Evolutionary conservation across 2,329 filamentous ascomycete species (phyloP), one percentile per base, ranked within the genome.

Genomic region (Colletotrichum karsti): DNA sequence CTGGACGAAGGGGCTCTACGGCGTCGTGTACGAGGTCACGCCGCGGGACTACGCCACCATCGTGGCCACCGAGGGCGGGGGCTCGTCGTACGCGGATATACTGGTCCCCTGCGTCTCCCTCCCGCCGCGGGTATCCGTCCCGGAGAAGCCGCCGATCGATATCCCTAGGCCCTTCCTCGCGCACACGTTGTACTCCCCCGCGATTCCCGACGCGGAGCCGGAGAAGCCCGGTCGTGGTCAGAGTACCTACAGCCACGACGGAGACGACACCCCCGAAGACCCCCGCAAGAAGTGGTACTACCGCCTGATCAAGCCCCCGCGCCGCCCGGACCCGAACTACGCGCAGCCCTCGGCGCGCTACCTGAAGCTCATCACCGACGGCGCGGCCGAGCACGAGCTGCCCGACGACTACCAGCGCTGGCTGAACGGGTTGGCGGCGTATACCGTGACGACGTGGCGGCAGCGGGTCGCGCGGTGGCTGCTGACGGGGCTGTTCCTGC

Each of bases 21-120:
- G 96, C 24, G 94, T 97, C 15, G 96, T 98, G 4, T 99, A 99
- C 82, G 95, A 98, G 81, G 93, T 98, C 30, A 97, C 94, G 1
- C 82, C 86, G 18, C 79, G 87, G 46, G 96, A 99, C 81, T 99
- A 93, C 77, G 87, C 90, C 7, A 92, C 88, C 67, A 97, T 99
- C 73, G 91, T 98, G 69, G 91, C 91, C 5, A 98, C 95, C 5
- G 96, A 99, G 78, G 95, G 95, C 57, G 95, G 93, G 33, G 95
- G 95, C 18, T 82, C 90, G 3, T 87, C 91, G n/a, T 99, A 99
- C 82, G 84, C 91, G 63, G 94, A 98, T 76, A 89, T 97, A 10
- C 76, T 93, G 0, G 90, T 97, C 12, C 89, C 92, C 28, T 98
- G 95, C 79, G 84, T 93, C 70, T 85, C 90, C 0, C 86, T 98